Evolutionary conservation across 2,329 filamentous ascomycete species (phyloP).

Genomic region (Xylariaceae sp.): DNA sequence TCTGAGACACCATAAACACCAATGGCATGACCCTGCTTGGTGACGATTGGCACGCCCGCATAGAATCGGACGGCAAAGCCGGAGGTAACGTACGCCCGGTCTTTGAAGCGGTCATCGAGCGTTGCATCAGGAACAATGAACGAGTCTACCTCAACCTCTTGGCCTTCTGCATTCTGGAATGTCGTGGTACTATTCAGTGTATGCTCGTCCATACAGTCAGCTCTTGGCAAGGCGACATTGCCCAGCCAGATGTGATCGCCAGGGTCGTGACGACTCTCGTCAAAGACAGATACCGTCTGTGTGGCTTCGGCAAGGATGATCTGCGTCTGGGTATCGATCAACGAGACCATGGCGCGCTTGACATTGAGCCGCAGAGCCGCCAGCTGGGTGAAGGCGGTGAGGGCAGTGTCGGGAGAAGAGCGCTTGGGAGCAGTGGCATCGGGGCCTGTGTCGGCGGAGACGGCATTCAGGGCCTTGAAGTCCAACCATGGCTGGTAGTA

Average conservation of each 20-base stretch:
- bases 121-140: conserved; percentile 32
- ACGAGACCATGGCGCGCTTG: conserved; percentile 48
- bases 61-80: conserved; percentile 37
- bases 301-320: conserved; percentile 53
- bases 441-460: conserved; percentile 11
- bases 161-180: conserved; percentile 15
- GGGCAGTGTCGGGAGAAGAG: conserved; percentile 35
- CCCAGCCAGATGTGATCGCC: conserved; percentile 26
- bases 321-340: conserved; percentile 45
- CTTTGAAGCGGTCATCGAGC: conserved; percentile 33
- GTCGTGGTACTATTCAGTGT: conserved; percentile 11
- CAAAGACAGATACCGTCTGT: conserved; percentile 39
- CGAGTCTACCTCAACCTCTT: conserved; percentile 19
- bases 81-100: conserved; percentile 32
- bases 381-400: conserved; percentile 50
- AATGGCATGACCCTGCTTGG: conserved; percentile 52
- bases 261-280: conserved; percentile 26
- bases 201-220: conserved; percentile 22
- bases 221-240: conserved; percentile 20
- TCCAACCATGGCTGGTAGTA: conserved; percentile 28
- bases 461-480: conserved; percentile 17
- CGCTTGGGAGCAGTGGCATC: conserved; percentile 14
- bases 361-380: conserved; percentile 46
- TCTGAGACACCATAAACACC: conserved; percentile 59
- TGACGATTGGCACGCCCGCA: conserved; percentile 56